A percentile compares a stretch with the other conserved stretches of the same genome.
These are phyloP conservation scores for Aspergillus melleus DNA, from an alignment of 2,329 filamentous ascomycete genomes.

Conservation along the genomic window DNA sequence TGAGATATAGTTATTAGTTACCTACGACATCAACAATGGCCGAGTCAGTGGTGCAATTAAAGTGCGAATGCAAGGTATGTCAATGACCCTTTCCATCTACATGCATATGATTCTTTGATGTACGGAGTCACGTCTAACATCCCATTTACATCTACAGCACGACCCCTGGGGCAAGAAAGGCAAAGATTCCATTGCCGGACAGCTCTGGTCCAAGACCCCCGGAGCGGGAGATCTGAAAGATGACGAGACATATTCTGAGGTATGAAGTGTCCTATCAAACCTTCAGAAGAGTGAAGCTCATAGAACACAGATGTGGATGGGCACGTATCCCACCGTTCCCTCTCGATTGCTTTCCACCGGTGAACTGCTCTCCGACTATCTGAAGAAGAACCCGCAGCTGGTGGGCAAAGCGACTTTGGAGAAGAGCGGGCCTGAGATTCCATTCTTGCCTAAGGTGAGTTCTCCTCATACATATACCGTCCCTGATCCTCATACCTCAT, in stretches of 20 bases:
- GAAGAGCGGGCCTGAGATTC: conserved; percentile 65
- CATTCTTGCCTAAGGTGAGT: conserved; percentile 69
- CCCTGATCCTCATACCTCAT: too few species aligned
- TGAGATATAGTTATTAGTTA: too few species aligned
- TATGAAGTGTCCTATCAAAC: too few species aligned
- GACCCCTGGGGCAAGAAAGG: conserved; percentile 73
- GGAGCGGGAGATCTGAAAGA: conserved; percentile 65
- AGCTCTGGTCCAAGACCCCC: conserved; percentile 64
- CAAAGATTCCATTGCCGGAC: conserved; percentile 64
- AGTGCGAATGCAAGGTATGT: conserved; percentile 53
- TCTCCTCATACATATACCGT: too few species aligned
- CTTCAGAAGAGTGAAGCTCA: neutral
- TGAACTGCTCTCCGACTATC: conserved; percentile 63
- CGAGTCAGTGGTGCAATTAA: conserved; percentile 54
- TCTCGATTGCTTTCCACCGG: conserved; percentile 63
- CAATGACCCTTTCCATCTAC: too few species aligned
- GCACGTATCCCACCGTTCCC: conserved; percentile 70
- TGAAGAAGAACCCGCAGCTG: conserved; percentile 64
- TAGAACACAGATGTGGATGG: conserved; percentile 66
- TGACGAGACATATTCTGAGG: conserved; percentile 62
- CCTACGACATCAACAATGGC: conserved; percentile 38
- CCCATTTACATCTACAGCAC: conserved; percentile 40
- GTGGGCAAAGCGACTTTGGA: conserved; percentile 63
- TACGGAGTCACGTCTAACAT: neutral
- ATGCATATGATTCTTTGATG: too few species aligned